phyloP scores from a whole-genome alignment of 805 yeast genomes.

The Nakazawaea ambrosiae region DNA sequence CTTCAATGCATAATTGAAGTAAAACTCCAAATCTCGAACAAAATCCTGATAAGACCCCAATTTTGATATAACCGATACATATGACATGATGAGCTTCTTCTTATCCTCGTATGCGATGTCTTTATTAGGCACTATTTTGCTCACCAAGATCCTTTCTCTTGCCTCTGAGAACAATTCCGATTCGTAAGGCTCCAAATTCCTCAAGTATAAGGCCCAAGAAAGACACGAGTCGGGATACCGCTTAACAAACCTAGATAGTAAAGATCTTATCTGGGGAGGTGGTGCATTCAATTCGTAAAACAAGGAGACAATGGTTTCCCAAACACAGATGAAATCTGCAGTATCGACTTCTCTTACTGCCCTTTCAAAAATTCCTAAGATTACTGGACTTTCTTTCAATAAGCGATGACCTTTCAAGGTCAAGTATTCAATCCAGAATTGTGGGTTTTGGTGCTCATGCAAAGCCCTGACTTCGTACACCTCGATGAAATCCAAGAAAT shows the following conservation, averaged over 20 bases:
- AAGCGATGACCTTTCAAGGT: conserved; percentile 19
- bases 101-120: not conserved
- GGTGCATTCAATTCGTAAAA: conserved; percentile 18
- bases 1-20: conserved; percentile 22
- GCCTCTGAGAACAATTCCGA: conserved; percentile 6
- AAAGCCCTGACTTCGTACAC: conserved; percentile 1
- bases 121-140: not conserved
- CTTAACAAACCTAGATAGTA: conserved; percentile 2
- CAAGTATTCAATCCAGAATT: conserved; percentile 29
- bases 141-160: not conserved
- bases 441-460: conserved; percentile 5
- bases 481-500: conserved; percentile 26
- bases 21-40: conserved; percentile 17
- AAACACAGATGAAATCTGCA: conserved; percentile 18
- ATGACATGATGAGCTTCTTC: too few relatives aligned
- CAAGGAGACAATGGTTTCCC: conserved; percentile 25
- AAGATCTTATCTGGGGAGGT: not conserved
- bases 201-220: conserved; percentile 23
- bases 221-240: conserved; percentile 19
- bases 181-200: conserved; percentile 13
- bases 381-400: conserved; percentile 7
- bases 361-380: conserved; percentile 25
- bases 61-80: too few relatives aligned
- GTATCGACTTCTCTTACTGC: conserved; percentile 14
- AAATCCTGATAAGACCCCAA: too few relatives aligned